Conservation (phyloP, 2,329 filamentous ascomycete genomes). For the Lecanicillium sp. region DNA sequence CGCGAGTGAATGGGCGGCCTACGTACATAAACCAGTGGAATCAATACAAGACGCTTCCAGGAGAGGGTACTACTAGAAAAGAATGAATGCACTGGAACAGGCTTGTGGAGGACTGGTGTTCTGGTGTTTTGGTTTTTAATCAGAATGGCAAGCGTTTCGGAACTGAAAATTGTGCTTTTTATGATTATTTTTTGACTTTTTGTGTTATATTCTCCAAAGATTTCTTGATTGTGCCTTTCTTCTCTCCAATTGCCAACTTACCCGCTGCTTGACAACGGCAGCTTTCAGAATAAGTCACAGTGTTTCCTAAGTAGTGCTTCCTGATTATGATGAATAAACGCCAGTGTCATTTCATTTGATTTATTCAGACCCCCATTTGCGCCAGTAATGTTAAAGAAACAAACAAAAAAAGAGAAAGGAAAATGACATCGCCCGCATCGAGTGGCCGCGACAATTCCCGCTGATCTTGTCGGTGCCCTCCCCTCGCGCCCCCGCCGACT, state of each 20-base stretch:
- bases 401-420: neutral
- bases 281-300: no score
- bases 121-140: neutral
- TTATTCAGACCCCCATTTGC: constrained; percentile 24
- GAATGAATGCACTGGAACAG: neutral
- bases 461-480: constrained; percentile 4
- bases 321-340: constrained; percentile 10
- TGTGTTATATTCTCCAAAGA: neutral
- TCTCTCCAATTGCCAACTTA: no score
- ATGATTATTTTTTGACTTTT: constrained; percentile 6
- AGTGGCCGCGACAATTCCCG: constrained; percentile 10
- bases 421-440: constrained; percentile 9
- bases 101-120: no score
- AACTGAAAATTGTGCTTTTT: constrained; percentile 1
- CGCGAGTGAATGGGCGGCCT: constrained; percentile 24
- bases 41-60: constrained; percentile 23
- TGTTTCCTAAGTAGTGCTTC: neutral
- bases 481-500: neutral
- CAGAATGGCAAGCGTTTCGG: neutral
- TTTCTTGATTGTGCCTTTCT: no score
- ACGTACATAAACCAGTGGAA: constrained; percentile 34
- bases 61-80: neutral
- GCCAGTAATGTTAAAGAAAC: constrained; percentile 24
- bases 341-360: constrained; percentile 17
- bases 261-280: no score